Evolutionary conservation across 2,329 filamentous ascomycete species (phyloP), one percentile per base, ranked within the genome.

Genomic region (Aspergillus novofumigatus): DNA sequence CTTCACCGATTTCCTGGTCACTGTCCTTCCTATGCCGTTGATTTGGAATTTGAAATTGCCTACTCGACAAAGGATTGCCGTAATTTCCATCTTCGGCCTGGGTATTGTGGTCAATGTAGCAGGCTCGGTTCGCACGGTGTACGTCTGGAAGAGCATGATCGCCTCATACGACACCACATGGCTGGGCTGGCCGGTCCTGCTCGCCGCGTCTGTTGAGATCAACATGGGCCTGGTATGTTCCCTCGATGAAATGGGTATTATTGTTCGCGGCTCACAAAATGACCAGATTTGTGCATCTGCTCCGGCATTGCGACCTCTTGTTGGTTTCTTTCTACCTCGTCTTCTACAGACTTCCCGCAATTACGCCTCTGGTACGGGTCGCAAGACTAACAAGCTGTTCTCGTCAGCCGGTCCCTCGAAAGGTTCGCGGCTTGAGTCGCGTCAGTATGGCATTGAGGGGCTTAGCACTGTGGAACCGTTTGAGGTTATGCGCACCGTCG

Each of bases 11-110:
- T 62, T 75, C 32, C 51, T 73, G 7, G 63, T 64, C n/a, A 72
- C 74, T 3, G 55, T 69, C 6, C 53, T 77, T 9, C 74, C 74
- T 1, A 76, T 77, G 69, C 72, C 72, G 6, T 62, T 75, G 45
- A 73, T 77, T 51, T 77, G 72, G 74, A 72, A 68, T 11, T 60
- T 77, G 42, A 70, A 73, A 21, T 62, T 76, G 17, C 69, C 72
- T 9, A 57, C 64, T 35, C 68, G 68, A 7, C 73, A 75, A 56
- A 70, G 72, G 23, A 55, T 75, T 35, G 72, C 69, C 6, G 68
- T 76, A 11, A 74, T 73, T 11, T 68, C 69, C 11, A 73, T 75
- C 26, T 77, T 77, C n/a, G 67, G 64, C 2, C 54, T 76, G 20
- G 74, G 74, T 4, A 62, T 71, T 26, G 47, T 74, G 20, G 72